Evolutionary conservation across 495 filamentous ascomycete genomes (phyloP), one percentile per base, ranked within the genome.

Genomic region (Penicillium flavigenum): DNA sequence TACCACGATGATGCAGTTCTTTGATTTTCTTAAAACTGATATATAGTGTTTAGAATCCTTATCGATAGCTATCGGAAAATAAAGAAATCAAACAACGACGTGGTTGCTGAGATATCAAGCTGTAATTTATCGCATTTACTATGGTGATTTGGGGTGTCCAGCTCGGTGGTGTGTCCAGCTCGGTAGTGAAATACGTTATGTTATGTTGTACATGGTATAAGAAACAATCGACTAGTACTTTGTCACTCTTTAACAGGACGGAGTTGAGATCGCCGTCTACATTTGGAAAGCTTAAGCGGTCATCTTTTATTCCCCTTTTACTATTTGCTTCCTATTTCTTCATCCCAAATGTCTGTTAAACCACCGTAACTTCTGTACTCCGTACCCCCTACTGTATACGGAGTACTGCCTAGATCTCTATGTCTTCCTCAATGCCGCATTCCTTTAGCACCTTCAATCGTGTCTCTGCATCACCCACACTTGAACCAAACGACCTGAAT

Each of bases 231-330:
- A 12, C 32, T 26, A 24, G 24, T 26, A 26, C 24, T 39, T 27
- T 34, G 10, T 22, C 6, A n/a, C 45, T 29, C 16, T 16, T 4
- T n/a, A 22, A 19, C 29, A 29, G 26, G 50, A 45, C 1, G 3
- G 4, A 46, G 52, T 24, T 55, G 32, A 34, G 53, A 55, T 55
- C 53, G 43, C 14, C 53, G 43, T 22, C 20, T 39, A 6, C 22
- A 55, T 14, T 20, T 29, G 53, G 53, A 55, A 55, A 47, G 53
- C 52, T 55, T 41, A 55, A 47, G 22, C 22, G 44, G 39, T 55
- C 43, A 47, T 55, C 43, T 19, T 47, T 12, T 20, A 9, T 38
- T 36, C 2, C 5, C 16, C 17, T 10, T 24, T 43, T 27, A 4
- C 7, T 19, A 26, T 22, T 32, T 42, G 7, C 16, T 42, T 50